Percentiles rank a stretch among this genome's conserved stretches.
Evolutionary conservation across 1,284 basidiomycete genomes (phyloP).

Genomic region (Sutorius eximius): DNA sequence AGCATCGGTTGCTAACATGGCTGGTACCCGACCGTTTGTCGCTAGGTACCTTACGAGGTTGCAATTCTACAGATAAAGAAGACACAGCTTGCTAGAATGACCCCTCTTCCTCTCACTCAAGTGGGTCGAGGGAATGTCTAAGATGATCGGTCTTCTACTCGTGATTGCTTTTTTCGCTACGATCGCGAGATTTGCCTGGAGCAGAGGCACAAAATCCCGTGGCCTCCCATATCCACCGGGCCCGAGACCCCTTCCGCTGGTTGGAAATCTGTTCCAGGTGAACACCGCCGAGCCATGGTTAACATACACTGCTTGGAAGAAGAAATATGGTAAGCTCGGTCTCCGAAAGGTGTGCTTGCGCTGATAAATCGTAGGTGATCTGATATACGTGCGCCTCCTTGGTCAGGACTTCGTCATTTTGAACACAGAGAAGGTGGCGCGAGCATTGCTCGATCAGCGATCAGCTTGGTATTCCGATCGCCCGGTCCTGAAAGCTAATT

Average conservation of each 20-base stretch:
- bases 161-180: conserved; percentile 7
- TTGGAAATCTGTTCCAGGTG: conserved; percentile 22
- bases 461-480: conserved; percentile 28
- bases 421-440: conserved; percentile 28
- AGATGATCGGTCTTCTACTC: neutral
- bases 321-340: conserved; percentile 17
- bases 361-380: conserved; percentile 18
- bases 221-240: conserved; percentile 20
- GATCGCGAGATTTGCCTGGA: neutral
- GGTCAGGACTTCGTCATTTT: conserved; percentile 24
- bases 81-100: neutral
- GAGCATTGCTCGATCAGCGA: conserved; percentile 26
- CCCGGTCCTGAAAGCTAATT: conserved; percentile 15
- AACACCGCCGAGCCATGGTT: conserved; percentile 24
- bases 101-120: conserved; percentile 1
- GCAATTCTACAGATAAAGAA: conserved; percentile 7
- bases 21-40: neutral
- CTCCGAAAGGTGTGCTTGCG: neutral
- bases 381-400: conserved; percentile 22
- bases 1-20: too few relatives aligned
- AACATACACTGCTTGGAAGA: conserved; percentile 24
- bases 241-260: conserved; percentile 22
- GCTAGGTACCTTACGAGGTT: neutral
- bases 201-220: neutral
- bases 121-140: neutral